Evolutionary conservation across 495 filamentous ascomycete genomes (phyloP), one percentile per base, ranked within the genome.

Genomic region (Hypoxylon fragiforme): DNA sequence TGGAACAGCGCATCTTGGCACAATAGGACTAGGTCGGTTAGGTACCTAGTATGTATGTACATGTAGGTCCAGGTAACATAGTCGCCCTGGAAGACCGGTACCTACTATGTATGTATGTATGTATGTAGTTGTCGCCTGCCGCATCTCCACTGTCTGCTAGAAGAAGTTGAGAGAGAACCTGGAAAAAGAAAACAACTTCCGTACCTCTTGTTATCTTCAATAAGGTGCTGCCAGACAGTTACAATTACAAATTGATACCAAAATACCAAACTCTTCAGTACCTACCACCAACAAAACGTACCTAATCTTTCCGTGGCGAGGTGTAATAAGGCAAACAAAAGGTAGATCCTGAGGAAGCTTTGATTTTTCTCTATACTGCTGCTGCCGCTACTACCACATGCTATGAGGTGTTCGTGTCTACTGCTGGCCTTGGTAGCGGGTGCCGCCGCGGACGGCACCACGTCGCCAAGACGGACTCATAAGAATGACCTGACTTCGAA

Each of bases 1-100:
- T 61, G 57, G 41, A 55, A 62, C 51, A 43, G 43, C 37, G 19
- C 41, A 37, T 40, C 51, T 62, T 56, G 58, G 58, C 57, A 39
- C 34, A 47, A 30, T 28, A 44, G 21, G 15, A 18, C 43, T 30
- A 39, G 44, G 30, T 52, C 43, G 24, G 41, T 34, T 19, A 44
- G 18, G 45, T 51, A 46, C 36, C 31, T 46, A 16, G n/a, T n/a
- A n/a, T n/a, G n/a, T n/a, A n/a, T n/a, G n/a, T n/a, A n/a, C n/a
- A n/a, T n/a, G n/a, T n/a, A n/a, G n/a, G n/a, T n/a, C n/a, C n/a
- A n/a, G n/a, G n/a, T n/a, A n/a, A n/a, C n/a, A n/a, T n/a, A n/a
- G n/a, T n/a, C n/a, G n/a, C n/a, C n/a, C n/a, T n/a, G n/a, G n/a
- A n/a, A n/a, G n/a, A n/a, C n/a, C n/a, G n/a, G n/a, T n/a, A n/a